Percentiles rank a stretch among this genome's conserved stretches.
Evolutionary conservation across 2,329 filamentous ascomycete species (phyloP).

Genomic region (Atkinsonella hypoxylon): DNA sequence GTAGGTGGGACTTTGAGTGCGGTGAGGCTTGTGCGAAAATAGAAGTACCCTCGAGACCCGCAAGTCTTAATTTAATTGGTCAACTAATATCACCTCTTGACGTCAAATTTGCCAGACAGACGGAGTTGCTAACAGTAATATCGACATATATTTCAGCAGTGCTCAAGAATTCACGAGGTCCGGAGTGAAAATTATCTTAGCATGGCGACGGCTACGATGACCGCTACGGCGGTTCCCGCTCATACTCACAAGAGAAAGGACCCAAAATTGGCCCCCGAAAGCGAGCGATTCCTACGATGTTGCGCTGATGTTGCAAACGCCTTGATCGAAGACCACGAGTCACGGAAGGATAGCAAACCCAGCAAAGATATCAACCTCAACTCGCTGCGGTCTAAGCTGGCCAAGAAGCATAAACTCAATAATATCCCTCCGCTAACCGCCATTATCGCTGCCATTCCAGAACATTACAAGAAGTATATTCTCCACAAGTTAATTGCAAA

Average conservation of each 20-base stretch:
- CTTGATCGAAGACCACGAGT: conserved; percentile 88
- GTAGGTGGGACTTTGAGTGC: too few species aligned
- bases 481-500: conserved; percentile 93
- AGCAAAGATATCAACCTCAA: conserved; percentile 91
- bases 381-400: conserved; percentile 68
- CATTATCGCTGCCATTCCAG: conserved; percentile 96
- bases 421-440: conserved; percentile 86
- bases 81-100: conserved; percentile 5
- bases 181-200: background rate
- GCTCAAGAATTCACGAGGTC: background rate
- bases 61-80: background rate
- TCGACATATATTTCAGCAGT: background rate
- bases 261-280: conserved; percentile 74
- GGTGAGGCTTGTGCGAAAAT: too few species aligned
- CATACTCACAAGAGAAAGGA: conserved; percentile 59
- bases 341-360: conserved; percentile 59
- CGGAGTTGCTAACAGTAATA: background rate
- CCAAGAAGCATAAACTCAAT: conserved; percentile 84
- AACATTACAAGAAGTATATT: conserved; percentile 99
- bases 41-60: background rate
- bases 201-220: conserved; percentile 47
- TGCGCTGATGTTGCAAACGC: conserved; percentile 93
- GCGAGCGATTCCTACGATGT: conserved; percentile 84
- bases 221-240: conserved; percentile 49
- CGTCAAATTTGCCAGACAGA: conserved; percentile 1